Percentiles rank a stretch among this genome's conserved stretches.
Conservation (phyloP, 2,329 filamentous ascomycete species). For the Bisporella sp. region DNA sequence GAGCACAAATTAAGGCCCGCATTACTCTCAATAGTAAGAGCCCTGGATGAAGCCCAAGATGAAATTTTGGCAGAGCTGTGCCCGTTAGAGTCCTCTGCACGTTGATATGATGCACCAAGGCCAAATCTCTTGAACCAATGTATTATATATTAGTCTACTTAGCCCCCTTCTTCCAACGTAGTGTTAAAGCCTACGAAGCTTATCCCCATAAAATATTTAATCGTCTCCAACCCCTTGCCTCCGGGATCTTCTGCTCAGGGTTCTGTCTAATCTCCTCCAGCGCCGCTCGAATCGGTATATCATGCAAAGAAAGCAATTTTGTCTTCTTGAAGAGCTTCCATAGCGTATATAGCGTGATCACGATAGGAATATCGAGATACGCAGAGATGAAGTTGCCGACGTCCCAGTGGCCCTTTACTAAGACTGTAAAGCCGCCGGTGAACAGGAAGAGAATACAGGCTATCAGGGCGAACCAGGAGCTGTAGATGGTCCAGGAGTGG, state of each 20-base stretch:
- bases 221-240: constrained; percentile 19
- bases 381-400: constrained; percentile 51
- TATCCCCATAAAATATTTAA: constrained; percentile 31
- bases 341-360: constrained; percentile 35
- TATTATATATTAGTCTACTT: too few relatives aligned
- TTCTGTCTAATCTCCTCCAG: constrained; percentile 29
- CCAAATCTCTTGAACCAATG: too few relatives aligned
- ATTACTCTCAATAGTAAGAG: too few relatives aligned
- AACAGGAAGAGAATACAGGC: constrained; percentile 60
- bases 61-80: too few relatives aligned
- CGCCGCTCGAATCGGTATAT: constrained; percentile 32
- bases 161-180: too few relatives aligned
- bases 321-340: constrained; percentile 49
- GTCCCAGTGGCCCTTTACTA: constrained; percentile 53
- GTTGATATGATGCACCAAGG: too few relatives aligned
- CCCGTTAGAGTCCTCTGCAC: too few relatives aligned
- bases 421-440: constrained; percentile 61
- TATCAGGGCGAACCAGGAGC: constrained; percentile 51
- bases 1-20: too few relatives aligned
- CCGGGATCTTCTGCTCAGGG: constrained; percentile 28
- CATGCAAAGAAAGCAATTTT: constrained; percentile 30
- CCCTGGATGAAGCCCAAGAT: too few relatives aligned
- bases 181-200: neutral
- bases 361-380: constrained; percentile 44
- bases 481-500: constrained; percentile 54